phyloP scores from a whole-genome alignment of 2,329 filamentous ascomycete species.

The Colletotrichum orchidophilum region DNA sequence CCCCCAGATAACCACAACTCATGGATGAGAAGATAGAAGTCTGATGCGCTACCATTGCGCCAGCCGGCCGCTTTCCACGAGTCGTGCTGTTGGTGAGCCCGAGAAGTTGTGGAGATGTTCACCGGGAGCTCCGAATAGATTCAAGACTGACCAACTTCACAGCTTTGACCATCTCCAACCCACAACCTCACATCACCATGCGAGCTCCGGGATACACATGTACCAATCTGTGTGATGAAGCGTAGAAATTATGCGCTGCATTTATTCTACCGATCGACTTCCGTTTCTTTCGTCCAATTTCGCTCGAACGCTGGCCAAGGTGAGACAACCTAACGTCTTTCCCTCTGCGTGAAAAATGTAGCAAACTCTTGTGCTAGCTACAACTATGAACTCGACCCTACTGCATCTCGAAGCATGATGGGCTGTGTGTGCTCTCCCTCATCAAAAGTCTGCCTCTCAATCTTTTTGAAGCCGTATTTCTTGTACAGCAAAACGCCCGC shows the following conservation, averaged over 20 bases:
- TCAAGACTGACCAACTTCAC: not conserved
- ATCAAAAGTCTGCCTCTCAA: not conserved
- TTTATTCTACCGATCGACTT: too few species aligned
- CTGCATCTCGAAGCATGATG: not conserved
- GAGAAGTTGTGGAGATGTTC: not conserved
- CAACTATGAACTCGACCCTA: not conserved
- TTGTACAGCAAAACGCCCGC: not conserved
- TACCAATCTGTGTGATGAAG: too few species aligned
- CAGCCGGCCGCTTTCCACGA: slow-evolving; percentile 15
- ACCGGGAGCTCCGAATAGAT: fast-evolving
- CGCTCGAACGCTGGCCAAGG: too few species aligned
- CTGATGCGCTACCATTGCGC: slow-evolving; percentile 34
- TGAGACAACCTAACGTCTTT: too few species aligned
- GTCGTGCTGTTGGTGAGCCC: not conserved
- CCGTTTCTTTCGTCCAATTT: too few species aligned
- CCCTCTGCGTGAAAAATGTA: too few species aligned
- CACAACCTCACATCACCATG: not conserved
- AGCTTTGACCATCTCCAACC: not conserved
- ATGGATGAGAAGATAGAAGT: slow-evolving; percentile 16
- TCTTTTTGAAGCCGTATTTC: not conserved
- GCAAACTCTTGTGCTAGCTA: not conserved
- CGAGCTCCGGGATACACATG: not conserved
- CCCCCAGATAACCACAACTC: slow-evolving; percentile 14
- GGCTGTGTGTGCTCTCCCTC: not conserved
- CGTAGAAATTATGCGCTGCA: too few species aligned